Evolutionary conservation across 345 rosid genomes (phyloP).

Genomic region (Dovyalis caffra): DNA sequence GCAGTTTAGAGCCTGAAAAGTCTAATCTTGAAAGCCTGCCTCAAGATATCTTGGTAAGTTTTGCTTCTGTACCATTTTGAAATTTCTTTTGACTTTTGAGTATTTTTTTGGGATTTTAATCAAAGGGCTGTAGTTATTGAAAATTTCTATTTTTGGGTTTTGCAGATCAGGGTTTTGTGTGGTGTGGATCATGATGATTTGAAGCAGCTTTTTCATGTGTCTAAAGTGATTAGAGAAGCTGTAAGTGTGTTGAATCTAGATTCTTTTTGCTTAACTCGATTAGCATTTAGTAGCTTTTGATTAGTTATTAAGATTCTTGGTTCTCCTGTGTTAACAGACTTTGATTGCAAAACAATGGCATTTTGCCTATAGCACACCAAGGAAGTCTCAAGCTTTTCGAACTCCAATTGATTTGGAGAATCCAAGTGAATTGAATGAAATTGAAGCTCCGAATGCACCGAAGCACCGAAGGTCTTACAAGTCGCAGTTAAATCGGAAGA

Average conservation of each 20-base stretch:
- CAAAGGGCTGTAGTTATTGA: not conserved
- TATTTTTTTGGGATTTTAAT: conserved; percentile 4
- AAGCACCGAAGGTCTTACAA: conserved; percentile 27
- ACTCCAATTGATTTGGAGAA: conserved; percentile 29
- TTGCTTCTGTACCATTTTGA: not conserved
- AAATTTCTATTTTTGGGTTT: not conserved
- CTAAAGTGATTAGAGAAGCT: conserved; percentile 66
- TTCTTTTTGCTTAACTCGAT: not conserved
- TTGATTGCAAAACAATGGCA: conserved; percentile 51
- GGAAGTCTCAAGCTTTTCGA: conserved; percentile 49
- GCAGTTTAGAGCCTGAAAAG: conserved; percentile 36
- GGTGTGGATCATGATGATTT: conserved; percentile 73
- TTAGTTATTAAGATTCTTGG: not conserved
- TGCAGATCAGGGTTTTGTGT: conserved; percentile 64
- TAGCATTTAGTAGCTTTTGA: not conserved
- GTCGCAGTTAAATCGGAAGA: conserved; percentile 36
- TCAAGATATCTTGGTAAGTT: conserved; percentile 70
- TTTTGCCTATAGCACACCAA: conserved; percentile 71
- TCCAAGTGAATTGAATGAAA: conserved; percentile 32
- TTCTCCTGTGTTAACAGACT: conserved; percentile 41
- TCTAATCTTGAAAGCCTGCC: conserved; percentile 67
- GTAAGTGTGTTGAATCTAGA: conserved; percentile 37
- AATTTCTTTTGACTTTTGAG: not conserved
- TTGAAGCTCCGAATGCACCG: conserved; percentile 74
- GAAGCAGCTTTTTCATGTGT: conserved; percentile 57